Evolutionary conservation across 306 rosid species (phyloP), one percentile per base, ranked within the genome.

Genomic region (Lithocarpus polystachyus): DNA sequence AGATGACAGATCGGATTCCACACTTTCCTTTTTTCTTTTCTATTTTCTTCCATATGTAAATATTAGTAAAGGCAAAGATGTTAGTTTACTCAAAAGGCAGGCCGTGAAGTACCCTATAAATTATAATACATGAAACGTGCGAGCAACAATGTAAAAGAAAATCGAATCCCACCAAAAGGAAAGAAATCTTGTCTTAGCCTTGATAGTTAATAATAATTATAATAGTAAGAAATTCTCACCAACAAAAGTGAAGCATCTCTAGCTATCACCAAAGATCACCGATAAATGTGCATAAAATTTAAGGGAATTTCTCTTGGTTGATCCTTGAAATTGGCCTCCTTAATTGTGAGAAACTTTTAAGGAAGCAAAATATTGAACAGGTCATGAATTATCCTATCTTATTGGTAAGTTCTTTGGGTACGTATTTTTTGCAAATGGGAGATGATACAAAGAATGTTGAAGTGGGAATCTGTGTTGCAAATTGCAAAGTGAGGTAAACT

Each of bases 61-160:
- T 72, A 55, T 9, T 69, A 57, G 70, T 55, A 57, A 13, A 12
- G 61, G 35, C 23, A 70, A 76, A 79, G 40, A 29, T 15, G 24
- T 24, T 10, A 12, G 6, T 6, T 22, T 2, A 80, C 78, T 80
- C 83, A 64, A 82, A 77, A 29, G 55, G 1, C 14, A 19, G 19
- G 4, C 52, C 75, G 53, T 71, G 24, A 78, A 40, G 6, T 33
- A 74, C 54, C 59, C 77, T 76, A 70, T n/a, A n/a, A n/a, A n/a
- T n/a, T n/a, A n/a, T 79, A 73, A 29, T 11, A 24, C 31, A 14
- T 3, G 35, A 73, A 75, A 77, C 40, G 69, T 85, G 89, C 76
- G 65, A 65, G 76, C 74, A 82, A 88, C 84, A 72, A 68, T 52
- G 76, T 85, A 82, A 80, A 85, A 85, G 60, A 56, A 76, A 71